Conservation (phyloP, 148 eudicot genomes). For the Agrostemma githago region DNA sequence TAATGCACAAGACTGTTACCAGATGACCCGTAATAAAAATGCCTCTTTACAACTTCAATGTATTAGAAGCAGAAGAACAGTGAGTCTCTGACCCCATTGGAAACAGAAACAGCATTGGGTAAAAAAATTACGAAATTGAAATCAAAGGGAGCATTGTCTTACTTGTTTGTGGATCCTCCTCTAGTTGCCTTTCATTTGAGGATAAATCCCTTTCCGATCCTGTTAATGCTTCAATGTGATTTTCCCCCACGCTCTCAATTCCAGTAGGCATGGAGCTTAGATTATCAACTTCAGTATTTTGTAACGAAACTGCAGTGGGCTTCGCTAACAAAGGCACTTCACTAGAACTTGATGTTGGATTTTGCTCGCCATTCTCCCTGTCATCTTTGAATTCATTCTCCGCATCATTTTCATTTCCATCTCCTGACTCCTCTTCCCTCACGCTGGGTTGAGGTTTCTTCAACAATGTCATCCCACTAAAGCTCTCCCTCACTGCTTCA, state of each 20-base stretch:
- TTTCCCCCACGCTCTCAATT: constrained; percentile 14
- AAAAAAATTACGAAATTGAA: not conserved
- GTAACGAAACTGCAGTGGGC: constrained; percentile 35
- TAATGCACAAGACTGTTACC: not conserved
- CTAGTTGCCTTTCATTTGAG: constrained; percentile 25
- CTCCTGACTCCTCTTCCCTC: constrained; percentile 24
- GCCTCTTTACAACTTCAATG: not conserved
- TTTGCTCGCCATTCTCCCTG: constrained; percentile 11
- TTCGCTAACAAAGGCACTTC: constrained; percentile 35
- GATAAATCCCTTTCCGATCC: constrained; percentile 19
- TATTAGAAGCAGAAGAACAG: not conserved
- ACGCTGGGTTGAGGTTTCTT: constrained; percentile 57
- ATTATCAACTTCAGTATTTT: constrained; percentile 25
- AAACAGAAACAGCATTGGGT: not conserved
- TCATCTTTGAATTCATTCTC: constrained; percentile 17
- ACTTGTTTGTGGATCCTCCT: constrained; percentile 43
- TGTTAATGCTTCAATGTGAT: constrained; percentile 24
- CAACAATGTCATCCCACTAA: constrained; percentile 72
- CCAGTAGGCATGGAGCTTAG: constrained; percentile 18
- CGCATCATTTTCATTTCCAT: constrained; percentile 23
- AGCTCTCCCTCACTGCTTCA: constrained; percentile 54
- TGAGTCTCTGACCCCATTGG: not conserved
- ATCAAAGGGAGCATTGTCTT: constrained; percentile 19
- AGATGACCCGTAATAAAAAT: not conserved
- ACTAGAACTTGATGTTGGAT: constrained; percentile 17